Conservation (phyloP, 225 moss, liverwort and hornwort species). For the Sphagnum tenellum region DNA sequence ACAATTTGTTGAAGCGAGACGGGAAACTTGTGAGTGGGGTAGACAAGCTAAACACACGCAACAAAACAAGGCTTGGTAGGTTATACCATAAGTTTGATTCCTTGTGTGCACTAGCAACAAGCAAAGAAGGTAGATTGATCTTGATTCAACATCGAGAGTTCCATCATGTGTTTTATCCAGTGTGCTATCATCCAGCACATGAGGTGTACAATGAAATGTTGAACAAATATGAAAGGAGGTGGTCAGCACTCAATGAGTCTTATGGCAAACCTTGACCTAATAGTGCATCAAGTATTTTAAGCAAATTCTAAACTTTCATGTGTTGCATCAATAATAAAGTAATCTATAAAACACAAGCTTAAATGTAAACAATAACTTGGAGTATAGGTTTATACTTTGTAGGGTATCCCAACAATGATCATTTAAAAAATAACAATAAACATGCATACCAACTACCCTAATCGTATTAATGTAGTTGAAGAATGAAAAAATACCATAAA, state of each 20-base stretch:
- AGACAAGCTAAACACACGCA: background rate
- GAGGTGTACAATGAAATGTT: conserved; percentile 17
- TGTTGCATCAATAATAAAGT: no score
- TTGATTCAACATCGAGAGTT: conserved; percentile 30
- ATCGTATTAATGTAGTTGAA: no score
- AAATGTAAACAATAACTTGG: no score
- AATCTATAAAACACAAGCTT: no score
- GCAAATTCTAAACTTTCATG: no score
- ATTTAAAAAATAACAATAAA: no score
- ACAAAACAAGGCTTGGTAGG: conserved; percentile 17
- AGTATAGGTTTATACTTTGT: no score
- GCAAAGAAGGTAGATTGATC: conserved; percentile 21
- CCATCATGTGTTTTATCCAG: conserved; percentile 31
- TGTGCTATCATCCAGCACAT: conserved; percentile 23
- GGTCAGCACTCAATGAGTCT: conserved; percentile 17
- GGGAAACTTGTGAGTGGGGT: conserved; percentile 40
- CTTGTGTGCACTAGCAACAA: conserved; percentile 23
- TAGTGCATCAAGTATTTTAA: no score
- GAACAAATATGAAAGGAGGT: conserved; percentile 42
- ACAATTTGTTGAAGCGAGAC: conserved; percentile 17
- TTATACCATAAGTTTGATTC: conserved; percentile 56
- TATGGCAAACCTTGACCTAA: conserved; percentile 21
- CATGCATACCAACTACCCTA: no score
- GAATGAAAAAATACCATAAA: no score
- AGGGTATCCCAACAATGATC: no score